Base-by-base conservation (phyloP, 179 eudicot species). In the Corrigiola litoralis region DNA sequence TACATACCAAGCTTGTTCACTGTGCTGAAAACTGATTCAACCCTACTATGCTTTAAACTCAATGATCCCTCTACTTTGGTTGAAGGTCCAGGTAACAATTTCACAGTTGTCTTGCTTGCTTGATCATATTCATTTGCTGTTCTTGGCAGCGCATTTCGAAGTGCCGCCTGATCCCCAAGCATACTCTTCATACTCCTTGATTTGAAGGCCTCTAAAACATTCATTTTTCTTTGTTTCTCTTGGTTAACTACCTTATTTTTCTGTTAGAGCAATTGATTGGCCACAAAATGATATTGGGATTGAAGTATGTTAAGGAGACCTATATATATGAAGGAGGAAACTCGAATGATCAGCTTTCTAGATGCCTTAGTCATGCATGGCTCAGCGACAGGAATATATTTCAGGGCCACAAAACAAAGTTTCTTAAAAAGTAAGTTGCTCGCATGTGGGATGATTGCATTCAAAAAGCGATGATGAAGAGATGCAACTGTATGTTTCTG, bases 1-100 rank as follows among this genome's bases (percentile, higher is more conserved):
- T 18, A 34, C 74, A 4, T 72, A 72, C 75, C 75, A 56, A 72
- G 65, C 34, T 72, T 65, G 34, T 65, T 72, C 75, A 65, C 58
- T 3, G 70, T 72, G 58, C 51, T 65, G 42, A 72, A 49, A 7
- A 65, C 59, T 14, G 75, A 72, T 48, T 32, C 50, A 0, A 33
- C 45, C 65, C 44, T 57, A 27, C n/a, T n/a, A n/a, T n/a, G n/a
- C n/a, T n/a, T n/a, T n/a, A n/a, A n/a, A n/a, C n/a, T n/a, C n/a
- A n/a, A n/a, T n/a, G n/a, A n/a, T n/a, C n/a, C n/a, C n/a, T 32
- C 58, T 4, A 51, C 46, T 4, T n/a, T n/a, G n/a, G 11, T 10
- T 8, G 59, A 34, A 61, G 77, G 49, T 58, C 28, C 73, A 6
- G 56, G 60, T 11, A 44, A 71, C 71, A 64, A 14, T 50, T 58